Base-by-base conservation (phyloP, 2,329 filamentous ascomycete genomes). In the Exophiala sp. region DNA sequence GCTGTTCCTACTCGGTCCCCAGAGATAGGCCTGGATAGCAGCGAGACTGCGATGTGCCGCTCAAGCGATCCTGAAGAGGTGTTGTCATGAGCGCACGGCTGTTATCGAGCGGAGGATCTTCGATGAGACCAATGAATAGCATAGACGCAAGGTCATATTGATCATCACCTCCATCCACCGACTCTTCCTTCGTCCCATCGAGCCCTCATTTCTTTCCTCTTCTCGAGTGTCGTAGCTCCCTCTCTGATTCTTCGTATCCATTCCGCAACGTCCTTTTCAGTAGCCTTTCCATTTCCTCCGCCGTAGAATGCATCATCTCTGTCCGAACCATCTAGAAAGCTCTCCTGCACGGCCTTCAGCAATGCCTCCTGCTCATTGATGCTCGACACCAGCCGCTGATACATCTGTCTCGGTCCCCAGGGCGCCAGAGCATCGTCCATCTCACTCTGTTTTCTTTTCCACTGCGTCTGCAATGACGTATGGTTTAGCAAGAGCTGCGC, bases 141-240 rank as follows among this genome's bases (percentile, higher is more conserved):
- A 3, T 29, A 29, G 24, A 29, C 24, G 5, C 24, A 29, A 29
- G 5, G 5, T 29, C 24, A 29, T 4, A 29, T 29, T 8, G 24
- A 2, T 29, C 24, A 41, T 83, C 75, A 92, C 66, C 92, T 82
- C 94, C 94, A 97, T 1, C 94, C 94, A 9, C 92, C 92, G 33
- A 97, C 92, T 62, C 92, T 80, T 20, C 92, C 91, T 72, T 97
- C 92, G 69, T 97, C 94, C 94, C 94, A 97, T 64, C 94, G 81
- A 65, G 91, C 88, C 71, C 91, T 95, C 62, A 89, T 82, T 75
- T 97, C 94, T 66, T 86, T 84, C 54, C 94, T 80, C 50, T 91
- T 76, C 66, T 94, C 95, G 58, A 86, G 86, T 53, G 87, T 75
- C 63, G 88, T 87, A 67, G 86, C 88, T 8, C 88, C 88, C 63